Evolutionary conservation across 345 rosid genomes (phyloP).

Genomic region (Lenwebbia sp.): DNA sequence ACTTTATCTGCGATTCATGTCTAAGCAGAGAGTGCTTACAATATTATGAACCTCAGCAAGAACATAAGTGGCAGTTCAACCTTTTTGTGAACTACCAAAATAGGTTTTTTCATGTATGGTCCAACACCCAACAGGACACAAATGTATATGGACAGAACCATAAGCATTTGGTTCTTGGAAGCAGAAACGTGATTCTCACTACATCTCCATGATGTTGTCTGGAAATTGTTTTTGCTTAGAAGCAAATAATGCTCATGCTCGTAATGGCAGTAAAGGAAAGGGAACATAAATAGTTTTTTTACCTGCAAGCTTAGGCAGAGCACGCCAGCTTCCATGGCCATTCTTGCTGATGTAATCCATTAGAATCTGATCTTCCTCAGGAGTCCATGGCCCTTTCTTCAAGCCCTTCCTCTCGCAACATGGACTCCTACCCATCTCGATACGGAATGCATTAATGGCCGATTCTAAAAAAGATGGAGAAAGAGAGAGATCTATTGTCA

Average conservation of each 20-base stretch:
- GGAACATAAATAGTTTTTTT: background rate
- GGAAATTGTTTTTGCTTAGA: background rate
- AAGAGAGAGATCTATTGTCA: background rate
- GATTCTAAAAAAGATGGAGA: slow-evolving; percentile 10
- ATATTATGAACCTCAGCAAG: background rate
- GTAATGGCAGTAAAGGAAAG: background rate
- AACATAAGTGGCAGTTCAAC: background rate
- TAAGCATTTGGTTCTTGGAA: background rate
- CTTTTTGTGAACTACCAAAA: background rate
- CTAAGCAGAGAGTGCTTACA: background rate
- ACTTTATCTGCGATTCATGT: background rate
- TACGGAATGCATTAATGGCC: slow-evolving; percentile 39
- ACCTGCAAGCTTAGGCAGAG: slow-evolving; percentile 88
- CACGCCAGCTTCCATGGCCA: slow-evolving; percentile 96
- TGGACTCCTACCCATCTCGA: slow-evolving; percentile 73
- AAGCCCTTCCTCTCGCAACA: slow-evolving; percentile 73
- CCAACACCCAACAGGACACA: background rate
- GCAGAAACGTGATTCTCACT: background rate
- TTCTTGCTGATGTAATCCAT: slow-evolving; percentile 52
- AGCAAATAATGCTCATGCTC: background rate
- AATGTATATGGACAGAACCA: background rate
- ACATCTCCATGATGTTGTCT: background rate
- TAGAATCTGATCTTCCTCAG: slow-evolving; percentile 86
- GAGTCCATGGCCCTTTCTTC: slow-evolving; percentile 96
- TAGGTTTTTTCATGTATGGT: background rate